A percentile compares a stretch with the other conserved stretches of the same genome.
phyloP scores from a whole-genome alignment of 225 moss, liverwort and hornwort genomes.

The Pleurozium schreberi region DNA sequence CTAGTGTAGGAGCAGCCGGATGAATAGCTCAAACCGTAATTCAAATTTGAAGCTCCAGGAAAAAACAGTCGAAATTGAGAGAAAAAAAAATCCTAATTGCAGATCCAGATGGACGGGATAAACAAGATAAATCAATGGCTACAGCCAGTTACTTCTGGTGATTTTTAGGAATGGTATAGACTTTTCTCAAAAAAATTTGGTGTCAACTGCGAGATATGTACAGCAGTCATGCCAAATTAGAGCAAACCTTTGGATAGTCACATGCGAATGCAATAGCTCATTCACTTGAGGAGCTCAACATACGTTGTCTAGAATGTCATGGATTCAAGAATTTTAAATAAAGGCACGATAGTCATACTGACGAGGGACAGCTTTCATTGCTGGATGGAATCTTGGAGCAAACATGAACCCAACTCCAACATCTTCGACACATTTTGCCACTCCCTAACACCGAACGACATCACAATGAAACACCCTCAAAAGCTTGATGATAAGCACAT shows the following conservation, averaged over 20 bases:
- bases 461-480: neutral
- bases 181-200: neutral
- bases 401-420: constrained; percentile 91
- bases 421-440: constrained; percentile 74
- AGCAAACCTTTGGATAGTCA: neutral
- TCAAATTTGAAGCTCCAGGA: neutral
- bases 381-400: constrained; percentile 77
- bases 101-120: neutral
- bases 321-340: neutral
- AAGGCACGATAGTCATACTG: neutral
- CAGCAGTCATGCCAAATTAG: neutral
- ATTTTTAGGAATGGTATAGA: neutral
- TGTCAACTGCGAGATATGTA: neutral
- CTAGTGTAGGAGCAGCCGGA: neutral
- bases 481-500: neutral
- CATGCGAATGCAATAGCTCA: neutral
- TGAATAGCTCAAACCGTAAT: neutral
- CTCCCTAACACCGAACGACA: constrained; percentile 33
- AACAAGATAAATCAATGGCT: neutral
- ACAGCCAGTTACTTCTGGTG: neutral
- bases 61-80: neutral
- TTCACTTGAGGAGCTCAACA: neutral
- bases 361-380: constrained; percentile 52
- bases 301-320: neutral
- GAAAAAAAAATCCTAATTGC: neutral